Conservation (phyloP, 345 rosid species). For the Populus alba region DNA sequence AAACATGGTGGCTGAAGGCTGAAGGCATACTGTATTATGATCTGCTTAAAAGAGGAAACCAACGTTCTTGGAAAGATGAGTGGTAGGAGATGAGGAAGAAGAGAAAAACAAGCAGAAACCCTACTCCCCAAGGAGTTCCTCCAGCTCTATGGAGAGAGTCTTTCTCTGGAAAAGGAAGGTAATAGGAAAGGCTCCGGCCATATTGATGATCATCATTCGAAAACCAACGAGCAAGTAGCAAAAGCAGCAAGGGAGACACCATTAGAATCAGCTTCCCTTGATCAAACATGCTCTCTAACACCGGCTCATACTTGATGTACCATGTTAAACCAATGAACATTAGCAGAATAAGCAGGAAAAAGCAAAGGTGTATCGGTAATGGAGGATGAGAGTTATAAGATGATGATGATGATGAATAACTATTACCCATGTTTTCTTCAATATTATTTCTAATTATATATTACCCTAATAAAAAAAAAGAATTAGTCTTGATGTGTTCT, state of each 20-base stretch:
- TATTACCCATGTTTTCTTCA: constrained; percentile 28
- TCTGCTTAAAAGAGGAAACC: constrained; percentile 46
- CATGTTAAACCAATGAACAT: constrained; percentile 43
- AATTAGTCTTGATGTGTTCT: too few relatives aligned
- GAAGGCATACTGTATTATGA: background rate
- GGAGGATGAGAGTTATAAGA: constrained; percentile 12
- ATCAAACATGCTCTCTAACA: constrained; percentile 40
- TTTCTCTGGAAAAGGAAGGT: constrained; percentile 35
- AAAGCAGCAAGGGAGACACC: constrained; percentile 44
- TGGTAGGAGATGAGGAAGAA: constrained; percentile 55
- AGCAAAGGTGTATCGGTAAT: constrained; percentile 47
- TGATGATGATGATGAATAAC: constrained; percentile 9
- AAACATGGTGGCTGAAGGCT: background rate
- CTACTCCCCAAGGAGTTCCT: constrained; percentile 60
- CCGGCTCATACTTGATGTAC: constrained; percentile 52
- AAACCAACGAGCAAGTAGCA: constrained; percentile 44
- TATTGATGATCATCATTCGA: constrained; percentile 25
- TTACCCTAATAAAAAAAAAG: background rate
- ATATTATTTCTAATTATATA: background rate
- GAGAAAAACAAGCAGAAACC: constrained; percentile 48
- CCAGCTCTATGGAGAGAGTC: constrained; percentile 53
- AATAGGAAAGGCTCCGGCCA: constrained; percentile 20
- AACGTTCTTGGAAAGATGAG: constrained; percentile 49
- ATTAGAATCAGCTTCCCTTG: constrained; percentile 48
- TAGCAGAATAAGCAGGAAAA: constrained; percentile 42